These are phyloP conservation scores for Grifola frondosa DNA, from an alignment of 1,284 basidiomycete species.

Conservation along the genomic window DNA sequence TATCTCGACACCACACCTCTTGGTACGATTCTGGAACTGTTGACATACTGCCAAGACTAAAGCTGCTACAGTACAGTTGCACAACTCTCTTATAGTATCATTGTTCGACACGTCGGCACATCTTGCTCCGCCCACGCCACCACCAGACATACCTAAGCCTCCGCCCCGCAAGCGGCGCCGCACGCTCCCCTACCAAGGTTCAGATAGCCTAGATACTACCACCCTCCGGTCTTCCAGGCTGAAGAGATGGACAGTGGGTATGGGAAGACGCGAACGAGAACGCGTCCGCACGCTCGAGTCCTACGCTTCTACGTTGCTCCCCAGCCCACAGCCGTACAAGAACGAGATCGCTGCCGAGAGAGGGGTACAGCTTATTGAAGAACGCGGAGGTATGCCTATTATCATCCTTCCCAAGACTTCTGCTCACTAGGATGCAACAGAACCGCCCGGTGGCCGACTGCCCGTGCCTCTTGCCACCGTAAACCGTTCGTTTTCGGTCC, in stretches of 20 bases:
- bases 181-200: constrained; percentile 67
- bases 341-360: constrained; percentile 75
- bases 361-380: constrained; percentile 58
- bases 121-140: constrained; percentile 61
- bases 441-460: constrained; percentile 67
- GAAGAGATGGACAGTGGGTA: constrained; percentile 72
- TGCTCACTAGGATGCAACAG: constrained; percentile 34
- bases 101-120: constrained; percentile 76
- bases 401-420: too few species aligned
- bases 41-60: not conserved
- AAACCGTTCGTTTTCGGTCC: constrained; percentile 68
- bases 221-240: constrained; percentile 60
- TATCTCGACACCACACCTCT: constrained; percentile 63
- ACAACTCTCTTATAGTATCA: constrained; percentile 79
- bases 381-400: constrained; percentile 61
- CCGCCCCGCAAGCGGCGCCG: constrained; percentile 73
- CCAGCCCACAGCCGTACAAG: constrained; percentile 41
- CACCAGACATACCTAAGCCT: constrained; percentile 57
- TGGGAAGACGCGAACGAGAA: constrained; percentile 73
- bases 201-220: constrained; percentile 48
- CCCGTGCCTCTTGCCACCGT: constrained; percentile 68
- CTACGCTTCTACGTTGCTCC: constrained; percentile 28
- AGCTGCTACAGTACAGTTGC: constrained; percentile 59
- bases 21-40: constrained; percentile 35
- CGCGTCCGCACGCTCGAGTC: constrained; percentile 55